Evolutionary conservation across 1,284 basidiomycete species (phyloP), one percentile per base, ranked within the genome.

Genomic region (Ganoderma multipileum): DNA sequence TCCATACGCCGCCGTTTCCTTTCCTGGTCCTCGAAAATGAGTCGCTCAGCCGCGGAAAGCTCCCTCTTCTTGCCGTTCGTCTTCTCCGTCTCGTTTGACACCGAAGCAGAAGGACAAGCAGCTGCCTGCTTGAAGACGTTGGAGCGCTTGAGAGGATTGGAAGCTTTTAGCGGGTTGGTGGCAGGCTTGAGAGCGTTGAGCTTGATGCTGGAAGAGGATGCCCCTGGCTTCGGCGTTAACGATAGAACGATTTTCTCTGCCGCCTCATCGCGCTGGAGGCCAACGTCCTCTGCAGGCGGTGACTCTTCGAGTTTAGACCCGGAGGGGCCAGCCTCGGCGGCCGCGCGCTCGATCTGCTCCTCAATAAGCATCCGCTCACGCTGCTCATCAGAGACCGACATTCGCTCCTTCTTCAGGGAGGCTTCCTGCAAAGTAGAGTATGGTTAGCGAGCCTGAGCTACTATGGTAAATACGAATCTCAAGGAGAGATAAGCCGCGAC

Each of bases 281-380:
- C 91, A 70, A 87, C 86, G 66, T 88, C 88, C 23, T 79, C 84
- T 3, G 83, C 82, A 3, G 85, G 83, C 3, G 76, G 73, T 2
- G 74, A 75, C 7, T 70, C 54, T 54, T 73, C 77, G 18, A 74
- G 68, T 64, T 69, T 70, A 2, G 76, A 75, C 8, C 75, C 73
- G 16, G 78, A 77, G 9, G 71, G 65, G 14, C 64, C 74, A 2
- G 79, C 79, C 61, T 82, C 80, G 36, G 80, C 80, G 41, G 78
- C 80, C 0, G 98, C 97, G 38, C 95, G 87, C 76, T 95, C 95
- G 68, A 99, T 99, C 83, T 99, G 97, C 76, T 99, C 96, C 30
- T 93, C 87, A 68, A 99, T 93, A 69, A 97, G 86, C 76, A 91
- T 86, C 16, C 98, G 90, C 81, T 98, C 95, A 38, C 98, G 89